A percentile compares a stretch with the other conserved stretches of the same genome.
phyloP scores from a whole-genome alignment of 23 red algal genomes.

The Cyanidioschyzon merolae region DNA sequence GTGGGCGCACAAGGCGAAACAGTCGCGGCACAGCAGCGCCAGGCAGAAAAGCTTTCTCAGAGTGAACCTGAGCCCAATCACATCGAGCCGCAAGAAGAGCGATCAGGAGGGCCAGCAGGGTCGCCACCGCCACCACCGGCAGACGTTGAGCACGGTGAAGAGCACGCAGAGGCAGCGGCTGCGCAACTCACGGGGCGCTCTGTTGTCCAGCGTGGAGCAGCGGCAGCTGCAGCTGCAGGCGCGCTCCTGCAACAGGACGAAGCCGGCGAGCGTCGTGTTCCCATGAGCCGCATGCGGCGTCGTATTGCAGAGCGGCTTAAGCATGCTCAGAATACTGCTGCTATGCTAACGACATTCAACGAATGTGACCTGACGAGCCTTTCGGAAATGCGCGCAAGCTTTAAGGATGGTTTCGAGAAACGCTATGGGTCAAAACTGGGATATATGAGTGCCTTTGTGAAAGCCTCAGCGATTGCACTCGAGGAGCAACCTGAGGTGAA shows the following conservation, averaged over 20 bases:
- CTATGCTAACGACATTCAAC: slow-evolving; percentile 99
- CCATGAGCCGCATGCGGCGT: slow-evolving; percentile 93
- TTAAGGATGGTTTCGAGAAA: slow-evolving; percentile 89
- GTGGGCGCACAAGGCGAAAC: slow-evolving; percentile 24
- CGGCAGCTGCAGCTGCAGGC: not conserved
- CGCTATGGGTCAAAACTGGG: slow-evolving; percentile 81
- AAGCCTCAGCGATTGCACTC: slow-evolving; percentile 75
- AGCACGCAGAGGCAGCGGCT: slow-evolving; percentile 8
- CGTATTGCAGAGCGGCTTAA: slow-evolving; percentile 95
- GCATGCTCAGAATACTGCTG: slow-evolving; percentile 95
- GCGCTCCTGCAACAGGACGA: slow-evolving; percentile 30
- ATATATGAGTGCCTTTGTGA: slow-evolving; percentile 98
- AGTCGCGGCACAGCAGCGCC: not conserved
- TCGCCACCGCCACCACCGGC: slow-evolving; percentile 13
- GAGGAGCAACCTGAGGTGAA: slow-evolving; percentile 95
- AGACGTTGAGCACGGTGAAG: slow-evolving; percentile 26
- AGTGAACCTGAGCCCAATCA: not conserved
- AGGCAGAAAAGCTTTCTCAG: not conserved
- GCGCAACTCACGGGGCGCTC: slow-evolving; percentile 6
- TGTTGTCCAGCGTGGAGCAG: not conserved
- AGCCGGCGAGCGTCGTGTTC: slow-evolving; percentile 72
- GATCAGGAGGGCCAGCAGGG: not conserved
- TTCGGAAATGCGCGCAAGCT: slow-evolving; percentile 68
- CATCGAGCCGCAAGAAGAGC: slow-evolving; percentile 7
- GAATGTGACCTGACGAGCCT: slow-evolving; percentile 95